Conservation (phyloP, 2,329 filamentous ascomycete genomes). For the Ceratocystis destructans region DNA sequence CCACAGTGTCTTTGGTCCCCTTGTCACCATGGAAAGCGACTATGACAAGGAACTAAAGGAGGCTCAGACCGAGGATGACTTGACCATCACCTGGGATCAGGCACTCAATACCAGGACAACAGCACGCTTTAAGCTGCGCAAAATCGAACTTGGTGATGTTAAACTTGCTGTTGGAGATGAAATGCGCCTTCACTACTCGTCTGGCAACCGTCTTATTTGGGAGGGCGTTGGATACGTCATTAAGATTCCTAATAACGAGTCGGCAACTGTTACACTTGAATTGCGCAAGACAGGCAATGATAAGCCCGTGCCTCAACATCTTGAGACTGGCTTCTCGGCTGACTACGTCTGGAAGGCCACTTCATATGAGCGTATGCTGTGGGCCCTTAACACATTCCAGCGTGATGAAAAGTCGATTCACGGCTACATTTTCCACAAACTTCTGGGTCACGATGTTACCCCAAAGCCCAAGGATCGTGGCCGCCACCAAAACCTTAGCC, state of each 20-base stretch:
- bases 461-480: conserved; percentile 71
- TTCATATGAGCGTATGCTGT: conserved; percentile 97
- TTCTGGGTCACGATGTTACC: conserved; percentile 88
- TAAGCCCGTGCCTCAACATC: conserved; percentile 89
- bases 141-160: conserved; percentile 93
- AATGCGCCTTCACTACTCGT: conserved; percentile 84
- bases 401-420: conserved; percentile 97
- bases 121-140: conserved; percentile 88
- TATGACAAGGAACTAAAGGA: conserved; percentile 99
- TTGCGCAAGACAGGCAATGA: conserved; percentile 88
- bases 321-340: conserved; percentile 93
- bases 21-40: conserved; percentile 98
- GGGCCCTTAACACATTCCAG: conserved; percentile 98
- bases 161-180: conserved; percentile 96
- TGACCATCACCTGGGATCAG: conserved; percentile 86
- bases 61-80: conserved; percentile 89
- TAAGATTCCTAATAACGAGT: conserved; percentile 98
- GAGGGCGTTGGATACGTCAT: conserved; percentile 97
- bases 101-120: conserved; percentile 96
- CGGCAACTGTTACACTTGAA: conserved; percentile 91
- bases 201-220: conserved; percentile 84
- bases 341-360: conserved; percentile 99
- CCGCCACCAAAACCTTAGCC: conserved; percentile 61
- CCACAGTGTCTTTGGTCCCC: conserved; percentile 92
- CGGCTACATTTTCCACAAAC: conserved; percentile 94